Evolutionary conservation across 2,329 filamentous ascomycete genomes (phyloP), one percentile per base, ranked within the genome.

Genomic region (Ceratocystiopsis minuta): DNA sequence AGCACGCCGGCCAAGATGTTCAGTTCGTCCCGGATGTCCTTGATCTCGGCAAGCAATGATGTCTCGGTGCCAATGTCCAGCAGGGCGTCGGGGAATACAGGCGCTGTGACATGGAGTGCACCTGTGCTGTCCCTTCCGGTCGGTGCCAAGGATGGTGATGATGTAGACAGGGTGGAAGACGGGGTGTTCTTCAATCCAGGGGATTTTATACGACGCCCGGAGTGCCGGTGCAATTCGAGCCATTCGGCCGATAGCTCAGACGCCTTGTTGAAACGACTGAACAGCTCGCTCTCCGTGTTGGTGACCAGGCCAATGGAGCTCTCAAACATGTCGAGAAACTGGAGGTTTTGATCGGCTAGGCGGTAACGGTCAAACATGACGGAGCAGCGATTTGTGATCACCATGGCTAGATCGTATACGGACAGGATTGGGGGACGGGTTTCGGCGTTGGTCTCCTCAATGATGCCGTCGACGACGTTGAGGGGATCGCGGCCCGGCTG

Each of bases 241-340:
- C 70, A 73, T 38, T 61, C 55, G 0, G 70, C 70, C 7, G 72
- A 72, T 49, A 70, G 62, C 12, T 60, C 63, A 0, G 72, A 76
- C 1, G 73, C 74, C 14, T 56, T 58, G 45, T 77, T 74, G 57
- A 79, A 79, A 14, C 62, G 59, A 32, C 61, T 60, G 48, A 79
- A 79, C 0, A 78, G 62, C n/a, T 65, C 56, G 0, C 69, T 75
- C 52, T 76, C 71, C 34, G 56, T 62, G 52, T 65, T 66, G 17
- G 66, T 70, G 2, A 66, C 57, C 2, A 55, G 56, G 12, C 75
- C 75, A 36, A 80, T 77, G 2, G 68, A 72, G 14, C 65, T 66
- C 48, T 78, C 74, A 46, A 80, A 80, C 69, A 79, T 79, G 46
- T 79, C 75, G 1, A 79, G 53, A 41, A 80, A 78, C 45, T 76